These are phyloP conservation scores for Crithidia sp. DNA, from an alignment of 208 protist genomes.

Conservation along the genomic window DNA sequence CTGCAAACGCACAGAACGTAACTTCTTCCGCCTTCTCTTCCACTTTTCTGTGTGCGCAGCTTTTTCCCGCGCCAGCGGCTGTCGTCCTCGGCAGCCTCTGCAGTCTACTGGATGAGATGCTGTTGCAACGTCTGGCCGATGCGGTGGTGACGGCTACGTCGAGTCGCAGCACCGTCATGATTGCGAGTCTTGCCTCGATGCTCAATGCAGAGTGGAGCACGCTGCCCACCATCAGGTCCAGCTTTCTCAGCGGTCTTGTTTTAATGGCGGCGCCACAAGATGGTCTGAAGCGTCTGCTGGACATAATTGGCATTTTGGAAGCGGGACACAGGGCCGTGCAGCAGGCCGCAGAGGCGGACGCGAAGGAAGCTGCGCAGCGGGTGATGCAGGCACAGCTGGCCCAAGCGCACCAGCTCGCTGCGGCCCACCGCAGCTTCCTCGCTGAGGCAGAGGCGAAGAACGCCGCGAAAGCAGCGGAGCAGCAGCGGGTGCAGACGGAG, in stretches of 20 bases:
- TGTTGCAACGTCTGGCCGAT: background rate
- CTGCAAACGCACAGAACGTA: background rate
- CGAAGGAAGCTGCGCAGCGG: slow-evolving; percentile 4
- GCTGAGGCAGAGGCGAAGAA: background rate
- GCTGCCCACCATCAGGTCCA: background rate
- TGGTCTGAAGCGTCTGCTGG: slow-evolving; percentile 18
- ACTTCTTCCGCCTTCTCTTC: background rate
- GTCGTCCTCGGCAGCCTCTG: slow-evolving; percentile 8
- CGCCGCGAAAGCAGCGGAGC: slow-evolving; percentile 17
- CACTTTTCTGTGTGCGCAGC: background rate
- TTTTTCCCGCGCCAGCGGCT: slow-evolving; percentile 11
- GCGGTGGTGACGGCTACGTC: background rate
- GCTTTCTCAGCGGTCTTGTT: background rate
- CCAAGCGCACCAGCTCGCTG: slow-evolving; percentile 5
- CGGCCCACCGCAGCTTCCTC: slow-evolving; percentile 13
- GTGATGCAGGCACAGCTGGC: slow-evolving; percentile 13
- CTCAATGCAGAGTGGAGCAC: too few species aligned
- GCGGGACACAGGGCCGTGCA: background rate
- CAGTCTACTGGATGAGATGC: background rate
- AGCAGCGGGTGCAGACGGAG: slow-evolving; percentile 33
- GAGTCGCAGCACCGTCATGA: background rate
- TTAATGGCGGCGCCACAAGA: background rate
- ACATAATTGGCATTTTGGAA: background rate
- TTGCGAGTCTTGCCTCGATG: background rate
- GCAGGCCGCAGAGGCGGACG: background rate